Base-by-base conservation (phyloP, 2,329 filamentous ascomycete species). In the Epichloe baconii region DNA sequence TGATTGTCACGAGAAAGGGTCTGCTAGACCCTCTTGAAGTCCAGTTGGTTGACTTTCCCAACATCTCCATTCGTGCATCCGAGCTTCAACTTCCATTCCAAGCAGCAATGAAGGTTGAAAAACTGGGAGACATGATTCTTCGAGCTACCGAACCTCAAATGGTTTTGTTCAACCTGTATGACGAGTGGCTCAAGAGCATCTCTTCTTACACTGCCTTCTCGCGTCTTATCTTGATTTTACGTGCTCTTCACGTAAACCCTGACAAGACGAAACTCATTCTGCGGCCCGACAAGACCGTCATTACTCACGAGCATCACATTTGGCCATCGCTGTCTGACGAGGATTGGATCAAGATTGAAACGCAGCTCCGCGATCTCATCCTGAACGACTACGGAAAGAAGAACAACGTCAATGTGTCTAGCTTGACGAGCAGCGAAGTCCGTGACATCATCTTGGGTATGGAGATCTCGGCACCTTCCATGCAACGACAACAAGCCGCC, bases 311-410 rank as follows among this genome's bases (percentile, higher is more conserved):
- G 63, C 93, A 98, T 71, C 93, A 98, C 67, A 98, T 98, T 65
- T 98, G 93, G 93, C 93, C 93, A 1, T 85, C 88, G 0, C 73
- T 98, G 51, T 84, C 87, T 0, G 93, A 98, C 57, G 93, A 98
- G 61, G 90, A 95, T 56, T 98, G 93, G 93, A 93, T 98, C 70
- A 96, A 96, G 79, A 88, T 98, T n/a, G 93, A 98, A 75, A 89
- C 89, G 44, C 88, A 95, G 64, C 75, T 98, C 42, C 85, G 93
- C 66, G 93, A 98, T 74, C 74, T 98, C 57, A 98, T 98, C 61
- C 66, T 98, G 59, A 96, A 97, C 59, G 93, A 98, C 66, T 98
- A 98, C 65, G 93, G 93, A 64, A 98, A 97, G 80, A 98, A 98
- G 79, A 98, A 98, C 75, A 98, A 97, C 60, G 93, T 98, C 73